Base-by-base conservation (phyloP, 169 alveolate genomes). In the Plasmodium sp. region DNA sequence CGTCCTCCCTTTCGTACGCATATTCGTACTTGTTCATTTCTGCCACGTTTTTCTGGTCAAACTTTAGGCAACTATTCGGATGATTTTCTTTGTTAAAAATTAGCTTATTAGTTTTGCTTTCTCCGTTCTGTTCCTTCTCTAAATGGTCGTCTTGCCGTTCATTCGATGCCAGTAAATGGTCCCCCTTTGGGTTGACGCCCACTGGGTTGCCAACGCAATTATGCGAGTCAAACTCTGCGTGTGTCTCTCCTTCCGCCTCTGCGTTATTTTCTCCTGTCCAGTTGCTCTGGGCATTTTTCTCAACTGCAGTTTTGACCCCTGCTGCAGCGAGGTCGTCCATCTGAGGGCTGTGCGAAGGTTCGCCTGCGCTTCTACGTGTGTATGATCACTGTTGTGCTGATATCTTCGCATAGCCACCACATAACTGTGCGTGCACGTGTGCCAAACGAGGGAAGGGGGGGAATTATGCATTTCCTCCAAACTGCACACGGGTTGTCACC, bases 1-100 rank as follows among this genome's bases (percentile, higher is more conserved):
- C 73, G 3, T 67, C 75, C 12, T 43, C 83, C 31, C 75, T 84
- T 84, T 84, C 92, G 51, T 43, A 83, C 18, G 71, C 82, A 41
- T 73, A 73, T 27, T 84, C 39, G 33, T 67, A 67, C 77, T 84
- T 84, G 34, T 18, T 56, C 41, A 41, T 22, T 72, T 39, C 27
- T 22, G 54, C 1, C 39, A 48, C 36, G 1, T 81, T 31, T 22
- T 39, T 77, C 33, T 51, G 16, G 14, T 81, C 39, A 31, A 16
- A 12, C 4, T 2, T 81, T 2, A 1, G 48, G 18, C 33, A 22
- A 43, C 6, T 81, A 33, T 22, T 81, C 22, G 5, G 39, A 81
- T 81, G 45, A 34, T 22, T 75, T 39, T 4, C 12, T 43, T 9
- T 80, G 31, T 51, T 80, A 43, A 80, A 80, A 80, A 43, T 41